Conservation (phyloP, 2,329 filamentous ascomycete genomes). For the Cladosporium sp. region DNA sequence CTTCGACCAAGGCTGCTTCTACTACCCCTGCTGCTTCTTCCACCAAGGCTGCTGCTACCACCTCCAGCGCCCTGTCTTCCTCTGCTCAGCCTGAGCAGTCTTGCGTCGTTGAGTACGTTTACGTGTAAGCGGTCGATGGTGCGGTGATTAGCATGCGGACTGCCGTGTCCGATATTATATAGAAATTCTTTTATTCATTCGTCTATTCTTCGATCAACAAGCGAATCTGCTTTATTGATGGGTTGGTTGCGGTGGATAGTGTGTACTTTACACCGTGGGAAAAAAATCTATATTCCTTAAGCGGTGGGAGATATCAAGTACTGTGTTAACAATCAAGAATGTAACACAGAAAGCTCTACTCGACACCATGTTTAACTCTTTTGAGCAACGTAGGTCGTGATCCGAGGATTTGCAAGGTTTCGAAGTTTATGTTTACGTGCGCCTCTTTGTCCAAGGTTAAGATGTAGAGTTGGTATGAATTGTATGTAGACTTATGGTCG, state of each 20-base stretch:
- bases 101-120: constrained; percentile 23
- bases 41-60: background rate
- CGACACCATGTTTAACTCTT: no score
- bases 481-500: background rate
- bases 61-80: background rate
- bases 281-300: background rate
- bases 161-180: background rate
- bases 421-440: no score
- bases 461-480: no score
- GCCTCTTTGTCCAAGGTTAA: no score
- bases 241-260: background rate
- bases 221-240: background rate
- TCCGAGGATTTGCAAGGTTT: background rate
- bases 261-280: background rate
- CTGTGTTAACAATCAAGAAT: background rate
- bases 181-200: background rate
- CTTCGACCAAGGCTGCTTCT: constrained; percentile 21
- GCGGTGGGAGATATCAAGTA: background rate
- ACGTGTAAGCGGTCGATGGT: constrained; percentile 14
- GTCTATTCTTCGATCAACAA: background rate
- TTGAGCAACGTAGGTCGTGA: background rate
- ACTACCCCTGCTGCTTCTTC: constrained; percentile 9
- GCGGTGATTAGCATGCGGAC: background rate
- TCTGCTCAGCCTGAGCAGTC: constrained; percentile 13
- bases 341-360: background rate